Conservation (phyloP, 2,329 filamentous ascomycete genomes). For the Reticulascus tulasneorum region DNA sequence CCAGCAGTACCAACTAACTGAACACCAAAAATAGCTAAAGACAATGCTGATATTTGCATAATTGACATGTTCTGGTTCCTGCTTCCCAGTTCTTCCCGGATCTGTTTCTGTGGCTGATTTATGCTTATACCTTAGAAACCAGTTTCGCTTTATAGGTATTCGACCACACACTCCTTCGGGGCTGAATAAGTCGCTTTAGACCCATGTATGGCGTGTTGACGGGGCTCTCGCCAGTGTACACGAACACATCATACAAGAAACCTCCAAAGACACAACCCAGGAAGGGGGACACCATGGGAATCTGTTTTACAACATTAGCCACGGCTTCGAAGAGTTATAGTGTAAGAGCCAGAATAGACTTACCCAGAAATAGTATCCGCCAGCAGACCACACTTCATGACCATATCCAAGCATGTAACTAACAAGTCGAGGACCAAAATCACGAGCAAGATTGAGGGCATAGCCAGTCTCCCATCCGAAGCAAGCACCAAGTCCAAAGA, state of each 20-base stretch:
- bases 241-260: constrained; percentile 62
- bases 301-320: constrained; percentile 32
- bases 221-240: constrained; percentile 68
- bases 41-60: no score
- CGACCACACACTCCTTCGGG: constrained; percentile 27
- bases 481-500: constrained; percentile 69
- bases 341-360: constrained; percentile 15
- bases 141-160: constrained; percentile 12
- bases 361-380: constrained; percentile 71
- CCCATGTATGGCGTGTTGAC: constrained; percentile 66
- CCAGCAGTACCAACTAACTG: no score
- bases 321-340: constrained; percentile 4
- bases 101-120: no score
- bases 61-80: no score
- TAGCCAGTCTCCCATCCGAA: constrained; percentile 77
- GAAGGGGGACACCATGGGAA: constrained; percentile 71
- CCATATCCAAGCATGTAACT: constrained; percentile 67
- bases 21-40: no score
- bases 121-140: constrained; percentile 2
- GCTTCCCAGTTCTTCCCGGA: no score
- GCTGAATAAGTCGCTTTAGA: constrained; percentile 45
- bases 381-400: constrained; percentile 60
- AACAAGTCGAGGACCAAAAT: constrained; percentile 66
- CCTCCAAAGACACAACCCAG: constrained; percentile 60
- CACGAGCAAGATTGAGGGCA: constrained; percentile 69